Evolutionary conservation across 768 basidiomycete species (phyloP).

Genomic region (Amanita rimosa): DNA sequence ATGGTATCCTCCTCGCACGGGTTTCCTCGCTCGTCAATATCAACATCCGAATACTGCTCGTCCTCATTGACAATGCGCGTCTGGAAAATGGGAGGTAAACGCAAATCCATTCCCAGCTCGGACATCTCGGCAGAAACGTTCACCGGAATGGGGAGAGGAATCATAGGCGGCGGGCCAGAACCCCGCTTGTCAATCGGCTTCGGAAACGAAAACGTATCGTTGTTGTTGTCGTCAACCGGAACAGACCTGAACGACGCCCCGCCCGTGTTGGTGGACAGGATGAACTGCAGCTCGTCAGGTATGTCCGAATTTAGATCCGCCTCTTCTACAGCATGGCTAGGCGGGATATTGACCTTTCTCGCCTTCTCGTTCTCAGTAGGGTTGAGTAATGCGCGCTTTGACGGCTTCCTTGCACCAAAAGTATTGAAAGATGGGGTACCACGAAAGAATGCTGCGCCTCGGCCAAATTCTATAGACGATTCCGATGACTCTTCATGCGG

Average conservation of each 20-base stretch:
- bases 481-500: constrained; percentile 11
- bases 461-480: constrained; percentile 15
- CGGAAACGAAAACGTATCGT: constrained; percentile 27
- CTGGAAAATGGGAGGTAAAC: constrained; percentile 29
- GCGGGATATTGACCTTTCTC: constrained; percentile 18
- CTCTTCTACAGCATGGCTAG: constrained; percentile 29
- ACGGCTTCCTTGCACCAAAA: constrained; percentile 20
- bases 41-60: constrained; percentile 11
- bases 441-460: constrained; percentile 15
- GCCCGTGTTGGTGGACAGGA: constrained; percentile 29
- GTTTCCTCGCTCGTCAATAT: constrained; percentile 26
- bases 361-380: neutral
- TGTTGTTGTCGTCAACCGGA: neutral
- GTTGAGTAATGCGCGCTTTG: neutral
- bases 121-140: neutral
- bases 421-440: constrained; percentile 26
- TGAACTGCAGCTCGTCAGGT: constrained; percentile 63
- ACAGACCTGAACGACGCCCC: constrained; percentile 15
- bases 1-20: constrained; percentile 57
- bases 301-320: constrained; percentile 71
- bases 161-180: neutral
- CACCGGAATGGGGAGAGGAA: neutral
- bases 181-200: neutral
- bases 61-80: constrained; percentile 19
- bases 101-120: constrained; percentile 11